A percentile compares a stretch with the other conserved stretches of the same genome.
Conservation (phyloP, 2,329 filamentous ascomycete genomes). For the Cytospora mali region DNA sequence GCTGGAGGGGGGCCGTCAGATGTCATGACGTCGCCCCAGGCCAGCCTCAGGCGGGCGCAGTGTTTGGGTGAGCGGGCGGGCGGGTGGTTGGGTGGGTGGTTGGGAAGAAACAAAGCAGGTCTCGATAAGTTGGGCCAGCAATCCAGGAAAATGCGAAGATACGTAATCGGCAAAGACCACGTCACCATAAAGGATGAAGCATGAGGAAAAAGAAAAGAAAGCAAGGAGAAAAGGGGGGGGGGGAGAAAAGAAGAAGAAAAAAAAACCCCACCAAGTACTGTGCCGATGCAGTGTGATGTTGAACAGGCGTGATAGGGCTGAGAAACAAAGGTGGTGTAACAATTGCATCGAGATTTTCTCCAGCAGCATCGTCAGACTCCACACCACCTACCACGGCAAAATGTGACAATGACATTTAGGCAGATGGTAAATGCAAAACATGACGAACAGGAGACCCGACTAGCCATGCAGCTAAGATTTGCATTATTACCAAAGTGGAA, state of each 20-base stretch:
- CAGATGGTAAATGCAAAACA: neutral
- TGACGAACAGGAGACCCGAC: neutral
- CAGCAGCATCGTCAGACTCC: constrained; percentile 11
- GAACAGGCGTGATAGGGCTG: constrained; percentile 25
- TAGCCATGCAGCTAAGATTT: neutral
- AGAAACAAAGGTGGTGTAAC: constrained; percentile 26
- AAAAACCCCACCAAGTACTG: constrained; percentile 12
- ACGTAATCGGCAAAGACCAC: no score
- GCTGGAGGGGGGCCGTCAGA: neutral
- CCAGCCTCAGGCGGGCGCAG: neutral
- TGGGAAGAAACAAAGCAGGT: no score
- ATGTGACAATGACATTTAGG: constrained; percentile 1
- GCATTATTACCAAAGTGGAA: neutral
- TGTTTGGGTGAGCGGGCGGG: no score
- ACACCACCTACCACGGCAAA: constrained; percentile 9
- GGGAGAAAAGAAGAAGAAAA: constrained; percentile 7
- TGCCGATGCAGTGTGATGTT: constrained; percentile 26
- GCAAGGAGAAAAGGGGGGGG: neutral
- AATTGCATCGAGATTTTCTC: constrained; percentile 21
- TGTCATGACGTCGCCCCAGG: neutral
- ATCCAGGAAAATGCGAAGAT: no score
- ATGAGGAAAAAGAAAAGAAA: neutral
- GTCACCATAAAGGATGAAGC: neutral
- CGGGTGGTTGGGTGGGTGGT: no score
- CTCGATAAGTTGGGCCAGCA: no score